These are phyloP conservation scores for Parascedosporium putredinis DNA, from an alignment of 2,329 filamentous ascomycete species.

Conservation along the genomic window DNA sequence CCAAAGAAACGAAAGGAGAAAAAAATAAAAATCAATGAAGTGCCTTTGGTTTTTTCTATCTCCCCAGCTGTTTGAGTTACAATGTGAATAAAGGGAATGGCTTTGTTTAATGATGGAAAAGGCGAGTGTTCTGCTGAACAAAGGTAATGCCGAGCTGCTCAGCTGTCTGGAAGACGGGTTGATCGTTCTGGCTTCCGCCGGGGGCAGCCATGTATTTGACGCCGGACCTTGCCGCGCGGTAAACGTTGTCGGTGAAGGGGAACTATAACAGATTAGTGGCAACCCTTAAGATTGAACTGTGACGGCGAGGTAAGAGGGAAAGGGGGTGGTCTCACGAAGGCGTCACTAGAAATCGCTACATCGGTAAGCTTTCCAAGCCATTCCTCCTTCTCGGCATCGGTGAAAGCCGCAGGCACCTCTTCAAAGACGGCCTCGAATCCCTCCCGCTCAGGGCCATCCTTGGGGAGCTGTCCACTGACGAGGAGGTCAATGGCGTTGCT, in stretches of 20 bases:
- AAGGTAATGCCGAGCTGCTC: conserved; percentile 90
- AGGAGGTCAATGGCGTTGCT: conserved; percentile 96
- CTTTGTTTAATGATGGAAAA: conserved; percentile 73
- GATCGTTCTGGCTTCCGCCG: conserved; percentile 78
- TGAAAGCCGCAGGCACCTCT: conserved; percentile 74
- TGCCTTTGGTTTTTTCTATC: too few relatives aligned
- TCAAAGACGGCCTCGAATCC: conserved; percentile 87
- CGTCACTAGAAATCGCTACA: conserved; percentile 85
- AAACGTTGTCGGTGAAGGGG: conserved; percentile 97
- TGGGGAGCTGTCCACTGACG: conserved; percentile 81
- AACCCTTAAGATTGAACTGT: not conserved
- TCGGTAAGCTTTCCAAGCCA: conserved; percentile 76
- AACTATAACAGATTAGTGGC: conserved; percentile 47
- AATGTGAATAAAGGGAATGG: not conserved
- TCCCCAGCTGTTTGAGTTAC: conserved; percentile 44
- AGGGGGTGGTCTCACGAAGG: conserved; percentile 79
- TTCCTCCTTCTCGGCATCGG: conserved; percentile 68
- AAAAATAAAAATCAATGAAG: too few relatives aligned
- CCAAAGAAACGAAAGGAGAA: too few relatives aligned
- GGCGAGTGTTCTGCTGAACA: conserved; percentile 83
- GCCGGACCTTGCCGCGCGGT: conserved; percentile 77
- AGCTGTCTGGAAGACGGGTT: conserved; percentile 73
- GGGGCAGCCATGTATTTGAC: conserved; percentile 95
- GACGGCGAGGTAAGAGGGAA: not conserved
- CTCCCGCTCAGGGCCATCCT: conserved; percentile 70